These are phyloP conservation scores for Centaurea solstitialis DNA, from an alignment of 129 eudicot species.

Conservation along the genomic window DNA sequence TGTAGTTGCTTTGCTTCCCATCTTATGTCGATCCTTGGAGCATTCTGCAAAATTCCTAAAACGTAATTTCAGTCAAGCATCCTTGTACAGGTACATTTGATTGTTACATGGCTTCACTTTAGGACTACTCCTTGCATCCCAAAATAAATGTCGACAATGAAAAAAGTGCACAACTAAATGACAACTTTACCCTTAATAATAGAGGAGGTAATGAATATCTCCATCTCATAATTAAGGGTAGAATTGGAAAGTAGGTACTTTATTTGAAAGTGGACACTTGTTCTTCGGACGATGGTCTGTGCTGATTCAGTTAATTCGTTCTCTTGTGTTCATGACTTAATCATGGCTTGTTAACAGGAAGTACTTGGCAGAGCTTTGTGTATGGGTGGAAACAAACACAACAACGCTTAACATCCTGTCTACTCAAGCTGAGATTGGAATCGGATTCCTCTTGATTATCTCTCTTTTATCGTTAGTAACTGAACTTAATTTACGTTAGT, in stretches of 20 bases:
- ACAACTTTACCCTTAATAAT: not conserved
- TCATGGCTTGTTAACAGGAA: slow-evolving; percentile 47
- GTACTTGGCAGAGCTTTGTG: slow-evolving; percentile 80
- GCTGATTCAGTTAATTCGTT: not conserved
- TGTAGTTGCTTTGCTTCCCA: slow-evolving; percentile 86
- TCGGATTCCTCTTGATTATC: slow-evolving; percentile 71
- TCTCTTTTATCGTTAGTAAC: slow-evolving; percentile 81
- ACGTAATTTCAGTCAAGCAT: slow-evolving; percentile 63
- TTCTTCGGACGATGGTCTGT: not conserved
- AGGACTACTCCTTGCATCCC: not conserved
- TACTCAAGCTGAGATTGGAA: slow-evolving; percentile 85
- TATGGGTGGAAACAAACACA: slow-evolving; percentile 86
- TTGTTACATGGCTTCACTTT: not conserved
- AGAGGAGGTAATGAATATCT: not conserved
- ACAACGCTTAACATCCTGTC: slow-evolving; percentile 73
- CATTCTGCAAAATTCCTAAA: slow-evolving; percentile 71
- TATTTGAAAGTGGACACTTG: not conserved
- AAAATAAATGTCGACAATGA: not conserved
- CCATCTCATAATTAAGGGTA: not conserved
- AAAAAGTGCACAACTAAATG: not conserved
- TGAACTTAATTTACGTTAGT: not conserved
- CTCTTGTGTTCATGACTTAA: not conserved
- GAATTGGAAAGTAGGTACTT: not conserved
- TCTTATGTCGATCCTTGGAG: slow-evolving; percentile 67
- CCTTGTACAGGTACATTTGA: slow-evolving; percentile 57